Evolutionary conservation across 768 basidiomycete species (phyloP), one percentile per base, ranked within the genome.

Genomic region (Boletus subparvulus): DNA sequence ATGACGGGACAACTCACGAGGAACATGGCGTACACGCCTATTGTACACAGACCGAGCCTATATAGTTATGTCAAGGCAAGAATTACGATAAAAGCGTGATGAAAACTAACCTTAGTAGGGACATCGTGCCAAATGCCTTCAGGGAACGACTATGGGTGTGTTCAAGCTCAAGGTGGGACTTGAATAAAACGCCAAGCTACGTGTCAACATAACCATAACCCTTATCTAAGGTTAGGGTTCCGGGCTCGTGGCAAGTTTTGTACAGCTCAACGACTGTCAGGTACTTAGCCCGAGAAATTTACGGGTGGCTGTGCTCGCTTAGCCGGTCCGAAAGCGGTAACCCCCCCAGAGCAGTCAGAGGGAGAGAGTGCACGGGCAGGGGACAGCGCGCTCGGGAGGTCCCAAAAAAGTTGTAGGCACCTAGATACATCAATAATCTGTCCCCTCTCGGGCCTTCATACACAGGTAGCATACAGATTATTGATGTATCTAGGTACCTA

Each of bases 21-120:
- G 71, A 97, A 98, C 81, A 94, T 94, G 24, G 88, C 83, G 69
- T 98, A 98, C 44, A 98, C 94, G 52, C 95, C 95, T 10, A 80
- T 74, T 13, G 93, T 81, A 70, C 95, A 98, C 60, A 88, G 62
- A 28, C 77, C 80, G 46, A 98, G 81, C 65, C 88, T 89, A 52
- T 2, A 33, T 3, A 21, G 42, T 8, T 4, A 21, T 45, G 32
- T 58, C 42, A 56, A 50, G 32, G 11, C 2, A 36, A 39, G 4
- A 2, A 21, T 8, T 24, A 30, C 1, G 14, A 36, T 36, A 24
- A 10, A 56, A 43, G 51, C 8, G 19, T 3, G 8, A 30, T 26
- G 26, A 39, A 28, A 9, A 45, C 61, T 16, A 21, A 63, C 72
- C 70, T 66, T 50, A 72, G 46, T 6, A 73, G 36, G 19, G 70